Percentiles rank a stretch among this genome's conserved stretches.
Evolutionary conservation across 495 filamentous ascomycete genomes (phyloP).

Genomic region (Wilcoxina mikolae): DNA sequence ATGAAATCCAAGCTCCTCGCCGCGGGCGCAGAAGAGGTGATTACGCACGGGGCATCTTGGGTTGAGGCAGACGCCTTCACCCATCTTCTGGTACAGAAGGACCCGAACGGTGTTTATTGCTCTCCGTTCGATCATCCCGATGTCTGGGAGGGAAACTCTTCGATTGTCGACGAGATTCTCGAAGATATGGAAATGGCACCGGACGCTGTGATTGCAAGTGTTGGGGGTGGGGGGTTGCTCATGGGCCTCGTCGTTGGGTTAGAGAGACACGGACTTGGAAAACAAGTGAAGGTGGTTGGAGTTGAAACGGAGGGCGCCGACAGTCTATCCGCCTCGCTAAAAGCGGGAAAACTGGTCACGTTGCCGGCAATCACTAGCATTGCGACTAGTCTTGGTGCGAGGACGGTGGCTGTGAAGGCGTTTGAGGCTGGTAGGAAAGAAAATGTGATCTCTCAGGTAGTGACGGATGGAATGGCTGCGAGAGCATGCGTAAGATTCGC

Average conservation of each 20-base stretch:
- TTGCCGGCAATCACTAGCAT: slow-evolving; percentile 64
- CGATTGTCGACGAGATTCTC: slow-evolving; percentile 58
- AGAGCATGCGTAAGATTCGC: slow-evolving; percentile 58
- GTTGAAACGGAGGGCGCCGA: slow-evolving; percentile 75
- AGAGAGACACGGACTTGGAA: slow-evolving; percentile 32
- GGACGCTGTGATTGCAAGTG: slow-evolving; percentile 65
- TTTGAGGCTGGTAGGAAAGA: slow-evolving; percentile 42
- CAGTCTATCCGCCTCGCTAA: slow-evolving; percentile 47
- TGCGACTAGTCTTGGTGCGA: slow-evolving; percentile 64
- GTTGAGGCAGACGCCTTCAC: slow-evolving; percentile 62
- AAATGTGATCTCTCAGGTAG: slow-evolving; percentile 48
- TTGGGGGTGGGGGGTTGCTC: slow-evolving; percentile 80
- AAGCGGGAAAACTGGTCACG: slow-evolving; percentile 45
- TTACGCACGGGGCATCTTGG: slow-evolving; percentile 59
- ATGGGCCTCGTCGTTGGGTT: slow-evolving; percentile 65
- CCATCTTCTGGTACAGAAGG: slow-evolving; percentile 41
- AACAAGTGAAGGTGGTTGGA: slow-evolving; percentile 44
- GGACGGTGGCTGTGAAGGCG: slow-evolving; percentile 53
- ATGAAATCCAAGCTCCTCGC: slow-evolving; percentile 60
- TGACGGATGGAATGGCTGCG: slow-evolving; percentile 69
- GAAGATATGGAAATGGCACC: slow-evolving; percentile 23
- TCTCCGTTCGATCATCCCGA: slow-evolving; percentile 79
- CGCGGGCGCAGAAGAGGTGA: slow-evolving; percentile 53
- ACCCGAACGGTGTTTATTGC: slow-evolving; percentile 55
- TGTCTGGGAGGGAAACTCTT: slow-evolving; percentile 68